Conservation (phyloP, 2,329 filamentous ascomycete genomes). For the Fusarium hainanense region DNA sequence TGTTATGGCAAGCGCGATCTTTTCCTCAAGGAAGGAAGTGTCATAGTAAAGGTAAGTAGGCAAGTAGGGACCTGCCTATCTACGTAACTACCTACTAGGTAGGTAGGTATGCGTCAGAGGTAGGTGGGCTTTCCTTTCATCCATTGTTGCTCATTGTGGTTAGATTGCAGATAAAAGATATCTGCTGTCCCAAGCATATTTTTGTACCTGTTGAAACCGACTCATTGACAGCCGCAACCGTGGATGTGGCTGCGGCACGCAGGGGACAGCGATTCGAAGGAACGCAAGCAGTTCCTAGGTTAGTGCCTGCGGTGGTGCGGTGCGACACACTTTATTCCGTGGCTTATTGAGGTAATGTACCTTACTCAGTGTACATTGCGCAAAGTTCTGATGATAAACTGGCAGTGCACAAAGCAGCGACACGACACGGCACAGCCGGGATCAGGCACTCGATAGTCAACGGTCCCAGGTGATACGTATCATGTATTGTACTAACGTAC, state of each 20-base stretch:
- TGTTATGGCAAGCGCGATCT: neutral
- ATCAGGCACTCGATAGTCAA: neutral
- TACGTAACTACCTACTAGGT: neutral
- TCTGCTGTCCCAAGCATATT: neutral
- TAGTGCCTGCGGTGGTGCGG: neutral
- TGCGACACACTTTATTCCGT: neutral
- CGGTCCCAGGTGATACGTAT: neutral
- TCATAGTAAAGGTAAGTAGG: neutral
- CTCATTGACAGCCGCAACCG: neutral
- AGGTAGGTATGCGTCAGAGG: neutral
- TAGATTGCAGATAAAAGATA: neutral
- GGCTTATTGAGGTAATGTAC: neutral
- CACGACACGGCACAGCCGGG: neutral
- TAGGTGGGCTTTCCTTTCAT: neutral
- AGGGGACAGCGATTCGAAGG: neutral
- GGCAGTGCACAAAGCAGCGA: neutral
- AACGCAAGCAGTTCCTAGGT: neutral
- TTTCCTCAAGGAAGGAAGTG: neutral
- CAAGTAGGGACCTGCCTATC: neutral
- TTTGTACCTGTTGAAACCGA: too few relatives aligned
- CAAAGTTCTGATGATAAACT: neutral
- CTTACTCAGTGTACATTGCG: neutral
- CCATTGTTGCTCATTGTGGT: neutral
- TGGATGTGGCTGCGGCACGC: neutral
- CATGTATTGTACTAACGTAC: neutral